A percentile compares a stretch with the other conserved stretches of the same genome.
These are phyloP conservation scores for Cryptosporidium sp. DNA, from an alignment of 169 alveolate species.

Conservation along the genomic window DNA sequence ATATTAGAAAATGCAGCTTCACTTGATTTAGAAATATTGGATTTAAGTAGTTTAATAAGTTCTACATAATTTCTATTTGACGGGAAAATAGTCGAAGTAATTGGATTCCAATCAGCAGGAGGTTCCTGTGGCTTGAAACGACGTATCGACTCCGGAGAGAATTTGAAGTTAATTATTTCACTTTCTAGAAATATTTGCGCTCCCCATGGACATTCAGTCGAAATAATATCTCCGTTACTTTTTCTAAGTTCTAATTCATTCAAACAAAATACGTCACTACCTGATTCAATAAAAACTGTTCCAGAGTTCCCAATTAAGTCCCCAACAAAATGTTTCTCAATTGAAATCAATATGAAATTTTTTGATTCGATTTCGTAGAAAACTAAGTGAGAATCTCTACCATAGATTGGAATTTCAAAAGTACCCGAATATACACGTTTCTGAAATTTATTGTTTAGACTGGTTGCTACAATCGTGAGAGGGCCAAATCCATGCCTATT, in stretches of 20 bases:
- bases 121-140: conserved; percentile 39
- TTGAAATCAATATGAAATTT: conserved; percentile 13
- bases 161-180: conserved; percentile 14
- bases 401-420: conserved; percentile 63
- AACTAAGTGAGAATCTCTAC: conserved; percentile 9
- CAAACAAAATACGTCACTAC: conserved; percentile 32
- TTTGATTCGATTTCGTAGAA: conserved; percentile 48
- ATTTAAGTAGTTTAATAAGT: conserved; percentile 6
- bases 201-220: conserved; percentile 70
- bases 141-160: conserved; percentile 19
- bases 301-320: conserved; percentile 42
- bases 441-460: conserved; percentile 34
- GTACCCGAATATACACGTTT: conserved; percentile 46
- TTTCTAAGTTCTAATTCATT: conserved; percentile 46
- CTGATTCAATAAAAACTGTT: conserved; percentile 27
- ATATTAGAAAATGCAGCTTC: conserved; percentile 27
- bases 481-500: conserved; percentile 61
- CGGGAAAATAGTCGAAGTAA: conserved; percentile 58
- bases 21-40: neutral
- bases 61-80: conserved; percentile 24
- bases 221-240: conserved; percentile 2
- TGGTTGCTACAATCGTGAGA: conserved; percentile 47
- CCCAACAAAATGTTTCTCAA: conserved; percentile 61
- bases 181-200: conserved; percentile 36
- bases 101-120: conserved; percentile 56